Percentiles rank a stretch among this genome's conserved stretches.
Conservation (phyloP, 2,329 filamentous ascomycete genomes). For the Chrysoporthe cubensis region DNA sequence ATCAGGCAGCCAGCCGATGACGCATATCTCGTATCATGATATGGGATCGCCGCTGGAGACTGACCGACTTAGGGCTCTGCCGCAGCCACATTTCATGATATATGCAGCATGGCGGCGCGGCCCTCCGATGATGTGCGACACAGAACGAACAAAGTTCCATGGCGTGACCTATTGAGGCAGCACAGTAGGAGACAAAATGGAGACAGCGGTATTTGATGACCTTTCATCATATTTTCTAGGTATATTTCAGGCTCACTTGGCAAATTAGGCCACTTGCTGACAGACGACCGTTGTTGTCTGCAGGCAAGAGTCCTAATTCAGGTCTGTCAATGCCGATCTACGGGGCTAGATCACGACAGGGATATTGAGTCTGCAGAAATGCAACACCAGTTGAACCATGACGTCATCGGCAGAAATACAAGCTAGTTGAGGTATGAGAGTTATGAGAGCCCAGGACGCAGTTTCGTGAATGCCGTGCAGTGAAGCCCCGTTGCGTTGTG, state of each 20-base stretch:
- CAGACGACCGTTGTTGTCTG: neutral
- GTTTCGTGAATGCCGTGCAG: neutral
- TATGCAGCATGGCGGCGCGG: neutral
- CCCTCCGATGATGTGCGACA: neutral
- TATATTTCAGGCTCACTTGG: neutral
- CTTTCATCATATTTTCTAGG: neutral
- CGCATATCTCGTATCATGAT: neutral
- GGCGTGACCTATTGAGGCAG: neutral
- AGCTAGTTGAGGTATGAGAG: neutral
- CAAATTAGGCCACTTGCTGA: neutral
- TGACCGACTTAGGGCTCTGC: neutral
- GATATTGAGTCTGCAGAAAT: neutral
- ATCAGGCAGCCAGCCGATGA: neutral
- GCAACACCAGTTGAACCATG: neutral
- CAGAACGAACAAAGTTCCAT: neutral
- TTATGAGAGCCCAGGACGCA: neutral
- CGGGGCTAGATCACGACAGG: neutral
- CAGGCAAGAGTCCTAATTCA: neutral
- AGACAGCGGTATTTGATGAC: too few relatives aligned
- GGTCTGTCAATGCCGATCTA: neutral
- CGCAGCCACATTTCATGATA: neutral
- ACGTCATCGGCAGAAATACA: neutral
- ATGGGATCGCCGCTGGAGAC: neutral
- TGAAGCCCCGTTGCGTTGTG: neutral
- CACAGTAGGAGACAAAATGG: neutral